Base-by-base conservation (phyloP, 2,329 filamentous ascomycete genomes). In the Teratosphaeria destructans region DNA sequence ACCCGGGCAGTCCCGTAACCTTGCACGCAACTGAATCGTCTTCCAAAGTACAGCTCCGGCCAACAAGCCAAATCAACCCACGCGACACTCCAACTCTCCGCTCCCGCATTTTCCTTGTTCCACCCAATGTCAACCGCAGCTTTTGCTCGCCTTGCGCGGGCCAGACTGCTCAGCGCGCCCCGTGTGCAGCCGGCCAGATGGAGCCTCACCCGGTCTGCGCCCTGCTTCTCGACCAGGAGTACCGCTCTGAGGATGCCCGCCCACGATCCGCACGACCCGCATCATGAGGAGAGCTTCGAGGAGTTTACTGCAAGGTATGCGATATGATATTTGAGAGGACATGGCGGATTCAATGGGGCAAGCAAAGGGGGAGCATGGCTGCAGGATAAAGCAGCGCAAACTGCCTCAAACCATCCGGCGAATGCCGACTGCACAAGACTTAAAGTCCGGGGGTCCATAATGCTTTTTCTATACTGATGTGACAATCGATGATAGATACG, bases 241-340 rank as follows among this genome's bases (percentile, higher is more conserved):
- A 79, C 72, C 32, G 47, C 39, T 10, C 43, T 61, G 58, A 67
- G 68, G 59, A 60, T 68, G 62, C 63, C 70, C 58, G 71, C 68
- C 60, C 65, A 69, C 67, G 69, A 74, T 67, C 64, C 71, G 58
- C 70, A 72, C 61, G 79, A 82, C 65, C 77, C 77, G 73, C 89
- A 95, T 78, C 84, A 87, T 74, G 94, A 99, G 78, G 94, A 99
- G 86, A 95, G 89, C 72, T 99, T 96, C 71, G 94, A 99, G 82
- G 92, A 97, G 82, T 99, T 99, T 79, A 91, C 89, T 78, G 88
- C 91, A 72, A 92, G 94, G 94, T 99, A 89, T 69, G 81, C 37
- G 26, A n/a, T 35, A 39, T 34, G 32, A 43, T 35, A 16, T 34
- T 19, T 19, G 14, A 34, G 29, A 37, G 54, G 34, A 39, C 11